Conservation (phyloP, 352 stramenopile genomes). For the Globisporangium okanoganense region DNA sequence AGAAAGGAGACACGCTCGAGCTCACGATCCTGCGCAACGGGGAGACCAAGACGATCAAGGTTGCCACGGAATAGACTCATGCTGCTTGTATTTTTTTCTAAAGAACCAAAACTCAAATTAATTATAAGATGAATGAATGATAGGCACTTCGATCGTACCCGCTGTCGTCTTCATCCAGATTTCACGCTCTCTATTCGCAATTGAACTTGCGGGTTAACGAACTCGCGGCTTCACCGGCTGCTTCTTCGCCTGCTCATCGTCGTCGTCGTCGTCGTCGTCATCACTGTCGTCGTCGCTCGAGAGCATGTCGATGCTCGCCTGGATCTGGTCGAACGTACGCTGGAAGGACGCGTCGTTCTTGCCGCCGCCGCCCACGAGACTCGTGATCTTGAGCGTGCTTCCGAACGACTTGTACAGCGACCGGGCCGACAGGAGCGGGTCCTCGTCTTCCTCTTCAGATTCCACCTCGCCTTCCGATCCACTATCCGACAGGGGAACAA, state of each 20-base stretch:
- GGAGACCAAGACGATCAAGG: constrained; percentile 33
- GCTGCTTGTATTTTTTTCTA: neutral
- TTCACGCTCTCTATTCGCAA: constrained; percentile 1
- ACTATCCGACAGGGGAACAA: neutral
- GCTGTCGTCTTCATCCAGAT: neutral
- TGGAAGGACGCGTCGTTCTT: constrained; percentile 40
- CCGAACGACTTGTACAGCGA: constrained; percentile 40
- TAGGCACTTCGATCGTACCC: constrained; percentile 1
- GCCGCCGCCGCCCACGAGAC: constrained; percentile 28
- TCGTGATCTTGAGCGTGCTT: constrained; percentile 44
- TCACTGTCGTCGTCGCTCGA: constrained; percentile 48
- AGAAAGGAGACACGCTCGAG: constrained; percentile 44
- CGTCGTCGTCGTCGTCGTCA: constrained; percentile 36
- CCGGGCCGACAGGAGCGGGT: constrained; percentile 33
- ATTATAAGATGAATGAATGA: neutral
- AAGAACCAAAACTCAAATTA: neutral
- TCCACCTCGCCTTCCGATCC: constrained; percentile 1
- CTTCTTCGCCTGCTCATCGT: constrained; percentile 7
- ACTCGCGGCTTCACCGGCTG: neutral
- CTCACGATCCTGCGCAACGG: constrained; percentile 39
- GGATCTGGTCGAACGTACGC: constrained; percentile 55
- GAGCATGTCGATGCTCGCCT: constrained; percentile 54
- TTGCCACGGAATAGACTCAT: constrained; percentile 36
- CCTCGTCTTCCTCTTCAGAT: constrained; percentile 30
- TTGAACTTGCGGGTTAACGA: too few relatives aligned